Base-by-base conservation (phyloP, 345 rosid genomes). In the Camelina neglecta region DNA sequence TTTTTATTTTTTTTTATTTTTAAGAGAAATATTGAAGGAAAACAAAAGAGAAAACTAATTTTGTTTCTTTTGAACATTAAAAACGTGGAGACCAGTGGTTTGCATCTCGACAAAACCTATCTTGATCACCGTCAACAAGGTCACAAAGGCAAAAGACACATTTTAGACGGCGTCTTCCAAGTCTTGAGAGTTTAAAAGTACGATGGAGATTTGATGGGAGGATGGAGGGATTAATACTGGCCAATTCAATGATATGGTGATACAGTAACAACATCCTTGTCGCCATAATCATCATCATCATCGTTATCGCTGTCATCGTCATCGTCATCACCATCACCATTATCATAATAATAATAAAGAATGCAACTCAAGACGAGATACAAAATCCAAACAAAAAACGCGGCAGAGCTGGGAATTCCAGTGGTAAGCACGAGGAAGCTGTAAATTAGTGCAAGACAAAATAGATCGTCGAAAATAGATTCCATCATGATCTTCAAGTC, bases 201-300 rank as follows among this genome's bases (percentile, higher is more conserved):
- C 41, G 41, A 38, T 8, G 41, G 11, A 38, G 11, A 38, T 2
- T 8, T 38, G 41, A 38, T 38, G 10, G 41, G 41, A 38, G 98
- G 16, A 86, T 71, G 0, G 60, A 59, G 1, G 86, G 72, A 60
- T 87, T 79, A 13, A 93, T 85, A 36, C 97, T 90, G 15, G 77
- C 58, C 12, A 47, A 48, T 13, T 31, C 57, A 13, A 8, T 59
- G 45, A 29, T 4, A 35, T 35, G 56, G 10, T 45, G 16, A 71
- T 7, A 13, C 38, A 35, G 48, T 45, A 33, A 31, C 41, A 38
- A 7, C 6, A 21, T 13, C 11, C 47, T 42, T 54, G 29, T 70
- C 24, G 55, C 11, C 24, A 24, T 47, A 15, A 39, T 11, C 48
- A 44, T 44, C 48, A 44, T 44, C 48, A 12, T 44, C 16, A 12